Evolutionary conservation across 495 filamentous ascomycete genomes (phyloP).

Genomic region (Cercophora sp.): DNA sequence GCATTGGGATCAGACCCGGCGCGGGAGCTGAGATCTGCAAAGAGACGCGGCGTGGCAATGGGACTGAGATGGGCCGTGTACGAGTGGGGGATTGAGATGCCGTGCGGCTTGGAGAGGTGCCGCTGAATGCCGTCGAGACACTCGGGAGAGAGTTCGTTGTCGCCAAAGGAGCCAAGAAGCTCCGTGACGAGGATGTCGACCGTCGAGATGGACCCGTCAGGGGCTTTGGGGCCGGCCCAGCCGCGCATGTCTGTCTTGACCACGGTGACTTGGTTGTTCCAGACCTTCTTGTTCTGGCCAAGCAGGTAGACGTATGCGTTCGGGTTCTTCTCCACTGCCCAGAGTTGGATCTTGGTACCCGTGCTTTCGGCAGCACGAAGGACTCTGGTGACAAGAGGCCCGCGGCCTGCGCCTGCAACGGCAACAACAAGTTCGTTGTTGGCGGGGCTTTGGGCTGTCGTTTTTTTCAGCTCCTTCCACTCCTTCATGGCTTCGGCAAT

Average conservation of each 20-base stretch:
- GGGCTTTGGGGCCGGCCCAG: conserved; percentile 71
- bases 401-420: conserved; percentile 88
- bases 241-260: conserved; percentile 96
- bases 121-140: conserved; percentile 63
- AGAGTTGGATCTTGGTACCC: conserved; percentile 73
- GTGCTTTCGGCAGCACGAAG: conserved; percentile 72
- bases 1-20: conserved; percentile 60
- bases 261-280: conserved; percentile 71
- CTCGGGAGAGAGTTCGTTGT: conserved; percentile 88
- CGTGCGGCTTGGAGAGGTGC: conserved; percentile 65
- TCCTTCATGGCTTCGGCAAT: conserved; percentile 78
- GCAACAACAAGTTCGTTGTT: conserved; percentile 77
- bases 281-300: conserved; percentile 72
- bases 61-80: conserved; percentile 92
- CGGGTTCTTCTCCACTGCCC: conserved; percentile 96
- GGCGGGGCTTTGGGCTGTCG: conserved; percentile 45
- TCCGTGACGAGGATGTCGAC: conserved; percentile 95
- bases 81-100: conserved; percentile 87
- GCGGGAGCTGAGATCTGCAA: conserved; percentile 69
- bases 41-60: conserved; percentile 81
- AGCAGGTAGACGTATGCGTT: conserved; percentile 93
- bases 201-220: conserved; percentile 42
- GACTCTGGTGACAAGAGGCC: conserved; percentile 83
- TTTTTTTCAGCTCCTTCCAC: conserved; percentile 66
- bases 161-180: conserved; percentile 85